Percentiles rank a stretch among this genome's conserved stretches.
Conservation (phyloP, 495 filamentous ascomycete species). For the Talaromyces ruber region DNA sequence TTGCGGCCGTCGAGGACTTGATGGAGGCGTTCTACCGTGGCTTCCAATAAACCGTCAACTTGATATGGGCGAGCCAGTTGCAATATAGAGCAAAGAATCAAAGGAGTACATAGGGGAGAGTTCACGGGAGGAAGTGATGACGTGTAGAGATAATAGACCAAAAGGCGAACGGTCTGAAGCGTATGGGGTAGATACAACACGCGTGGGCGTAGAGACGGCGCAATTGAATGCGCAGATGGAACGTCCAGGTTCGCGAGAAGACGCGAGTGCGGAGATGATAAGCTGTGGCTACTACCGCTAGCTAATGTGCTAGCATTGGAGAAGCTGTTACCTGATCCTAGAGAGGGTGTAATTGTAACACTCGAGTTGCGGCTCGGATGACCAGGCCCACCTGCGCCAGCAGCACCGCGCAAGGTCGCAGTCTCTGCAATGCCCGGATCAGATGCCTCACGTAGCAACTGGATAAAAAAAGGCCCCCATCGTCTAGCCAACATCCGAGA, state of each 20-base stretch:
- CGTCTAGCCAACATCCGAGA: constrained; percentile 76
- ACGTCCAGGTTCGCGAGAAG: constrained; percentile 35
- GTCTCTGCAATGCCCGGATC: constrained; percentile 37
- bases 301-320: constrained; percentile 52
- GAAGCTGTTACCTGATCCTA: constrained; percentile 47
- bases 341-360: constrained; percentile 73
- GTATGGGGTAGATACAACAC: constrained; percentile 93
- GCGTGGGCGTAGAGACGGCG: constrained; percentile 67
- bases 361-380: constrained; percentile 63
- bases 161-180: constrained; percentile 72
- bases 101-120: constrained; percentile 80
- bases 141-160: constrained; percentile 90
- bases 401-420: constrained; percentile 42
- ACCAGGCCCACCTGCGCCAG: constrained; percentile 9
- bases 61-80: constrained; percentile 91
- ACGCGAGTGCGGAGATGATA: constrained; percentile 36
- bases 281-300: constrained; percentile 19
- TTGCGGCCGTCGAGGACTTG: constrained; percentile 85
- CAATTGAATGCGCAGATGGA: constrained; percentile 42
- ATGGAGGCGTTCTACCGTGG: constrained; percentile 84
- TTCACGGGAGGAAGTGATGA: constrained; percentile 69
- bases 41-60: constrained; percentile 85
- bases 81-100: constrained; percentile 89
- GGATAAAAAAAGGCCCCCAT: constrained; percentile 94
- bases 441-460: constrained; percentile 70